A percentile compares a stretch with the other conserved stretches of the same genome.
phyloP scores from a whole-genome alignment of 1,284 basidiomycete species.

The Ustilago loliicola region DNA sequence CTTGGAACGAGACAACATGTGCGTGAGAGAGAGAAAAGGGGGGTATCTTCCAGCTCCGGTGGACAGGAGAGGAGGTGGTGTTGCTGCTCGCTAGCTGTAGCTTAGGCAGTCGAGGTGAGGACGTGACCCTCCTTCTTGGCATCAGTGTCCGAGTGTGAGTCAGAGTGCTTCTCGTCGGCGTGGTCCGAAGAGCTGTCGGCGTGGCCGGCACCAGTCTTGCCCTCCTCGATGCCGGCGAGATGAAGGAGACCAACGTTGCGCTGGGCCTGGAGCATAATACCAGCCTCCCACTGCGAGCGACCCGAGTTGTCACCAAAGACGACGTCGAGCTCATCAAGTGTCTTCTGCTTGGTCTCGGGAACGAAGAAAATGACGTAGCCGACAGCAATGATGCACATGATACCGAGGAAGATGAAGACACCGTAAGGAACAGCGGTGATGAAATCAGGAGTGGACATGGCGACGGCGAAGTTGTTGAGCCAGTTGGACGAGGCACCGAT shows the following conservation, averaged over 20 bases:
- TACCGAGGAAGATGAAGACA: conserved; percentile 79
- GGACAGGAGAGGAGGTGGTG: neutral
- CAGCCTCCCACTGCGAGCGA: conserved; percentile 50
- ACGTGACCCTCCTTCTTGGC: conserved; percentile 30
- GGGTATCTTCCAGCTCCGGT: conserved; percentile 16
- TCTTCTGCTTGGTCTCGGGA: conserved; percentile 81
- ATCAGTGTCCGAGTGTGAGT: conserved; percentile 15
- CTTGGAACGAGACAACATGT: neutral
- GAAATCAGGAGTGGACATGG: conserved; percentile 50
- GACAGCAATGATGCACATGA: conserved; percentile 77
- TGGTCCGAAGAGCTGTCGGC: conserved; percentile 35
- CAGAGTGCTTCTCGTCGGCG: conserved; percentile 40
- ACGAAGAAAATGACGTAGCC: conserved; percentile 74
- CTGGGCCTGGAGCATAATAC: conserved; percentile 48
- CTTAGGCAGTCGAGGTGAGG: conserved; percentile 30
- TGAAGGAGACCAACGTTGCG: conserved; percentile 53
- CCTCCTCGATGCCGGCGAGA: conserved; percentile 53
- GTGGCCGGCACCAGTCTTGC: conserved; percentile 21
- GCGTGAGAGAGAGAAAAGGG: neutral
- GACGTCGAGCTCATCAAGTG: conserved; percentile 78
- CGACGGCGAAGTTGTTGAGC: conserved; percentile 80
- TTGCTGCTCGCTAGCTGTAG: neutral
- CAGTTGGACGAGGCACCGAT: conserved; percentile 87
- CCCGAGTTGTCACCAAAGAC: conserved; percentile 57
- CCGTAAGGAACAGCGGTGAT: conserved; percentile 69